Conservation (phyloP, 1,284 basidiomycete genomes). For the Takashimella koratensis region DNA sequence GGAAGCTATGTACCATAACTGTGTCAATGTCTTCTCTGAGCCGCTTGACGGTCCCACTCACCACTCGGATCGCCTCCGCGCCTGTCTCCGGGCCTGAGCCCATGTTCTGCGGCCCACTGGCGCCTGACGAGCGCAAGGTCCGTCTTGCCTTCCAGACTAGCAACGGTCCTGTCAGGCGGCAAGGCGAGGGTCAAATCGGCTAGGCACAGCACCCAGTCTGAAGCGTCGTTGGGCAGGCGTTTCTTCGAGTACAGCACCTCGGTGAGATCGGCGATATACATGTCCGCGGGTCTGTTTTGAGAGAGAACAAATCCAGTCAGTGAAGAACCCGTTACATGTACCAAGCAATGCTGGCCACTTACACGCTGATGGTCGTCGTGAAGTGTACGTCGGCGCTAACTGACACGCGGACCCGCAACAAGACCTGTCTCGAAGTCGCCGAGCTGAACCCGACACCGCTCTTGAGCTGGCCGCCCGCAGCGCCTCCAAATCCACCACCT, state of each 20-base stretch:
- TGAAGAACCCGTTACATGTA: background rate
- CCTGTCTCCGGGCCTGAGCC: conserved; percentile 53
- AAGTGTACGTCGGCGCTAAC: conserved; percentile 76
- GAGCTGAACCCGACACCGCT: conserved; percentile 30
- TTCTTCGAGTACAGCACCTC: conserved; percentile 73
- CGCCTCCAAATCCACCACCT: background rate
- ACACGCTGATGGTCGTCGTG: conserved; percentile 84
- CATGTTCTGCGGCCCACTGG: conserved; percentile 63
- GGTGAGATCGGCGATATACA: conserved; percentile 94
- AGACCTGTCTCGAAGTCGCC: conserved; percentile 52
- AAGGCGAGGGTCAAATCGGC: conserved; percentile 76
- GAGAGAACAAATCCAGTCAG: background rate
- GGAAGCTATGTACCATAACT: conserved; percentile 56
- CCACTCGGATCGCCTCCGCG: conserved; percentile 79
- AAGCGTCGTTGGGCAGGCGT: conserved; percentile 65
- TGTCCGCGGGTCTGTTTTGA: conserved; percentile 69
- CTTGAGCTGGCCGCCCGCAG: conserved; percentile 18
- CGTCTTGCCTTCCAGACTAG: conserved; percentile 79
- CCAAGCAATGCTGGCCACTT: conserved; percentile 41
- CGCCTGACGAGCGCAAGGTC: conserved; percentile 80
- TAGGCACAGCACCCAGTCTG: conserved; percentile 78
- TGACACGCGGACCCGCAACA: conserved; percentile 71
- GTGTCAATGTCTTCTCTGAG: background rate
- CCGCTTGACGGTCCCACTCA: too few species aligned
- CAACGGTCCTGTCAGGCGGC: conserved; percentile 92